Evolutionary conservation across 257 asterid species (phyloP), one percentile per base, ranked within the genome.

Genomic region (Nemophila menziesii): DNA sequence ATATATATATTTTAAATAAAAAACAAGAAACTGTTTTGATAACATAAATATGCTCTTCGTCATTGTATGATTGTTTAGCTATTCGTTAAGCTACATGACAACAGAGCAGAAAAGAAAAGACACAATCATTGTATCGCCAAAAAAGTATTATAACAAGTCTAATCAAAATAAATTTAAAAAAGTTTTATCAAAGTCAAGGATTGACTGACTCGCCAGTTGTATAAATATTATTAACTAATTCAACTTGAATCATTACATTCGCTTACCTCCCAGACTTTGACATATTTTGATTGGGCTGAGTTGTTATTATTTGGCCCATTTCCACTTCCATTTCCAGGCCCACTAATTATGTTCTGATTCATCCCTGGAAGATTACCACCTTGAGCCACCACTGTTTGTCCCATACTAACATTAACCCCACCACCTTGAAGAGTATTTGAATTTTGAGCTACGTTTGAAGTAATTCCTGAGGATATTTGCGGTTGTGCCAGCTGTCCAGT

Each of bases 181-280:
- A 29, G 9, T 26, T 29, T 29, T 29, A 29, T 29, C 8, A 29
- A 29, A 29, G 5, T 2, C 36, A 2, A 29, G 12, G 36, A n/a
- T n/a, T n/a, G n/a, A n/a, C n/a, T n/a, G n/a, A 29, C 36, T 29
- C 7, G 5, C 3, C 2, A 29, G 12, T 2, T 29, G 36, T 29
- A 19, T 22, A 49, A 5, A 33, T 20, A n/a, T 34, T 24, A 49
- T 16, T 49, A 19, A 33, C 11, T 7, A 48, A 10, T 23, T 41
- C 34, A 24, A 14, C n/a, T 49, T 22, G 17, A n/a, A n/a, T 39
- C 44, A 50, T 34, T 13, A 16, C 53, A 39, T 39, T 27, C 46
- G 16, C 46, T 56, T 80, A 89, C 97, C 97, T 89, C 97, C 97
- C 97, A 89, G 65, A 84, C 79, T 75, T 72, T 72, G 24, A 84